Evolutionary conservation across 495 filamentous ascomycete genomes (phyloP).

Genomic region (Penicillium pulvis): DNA sequence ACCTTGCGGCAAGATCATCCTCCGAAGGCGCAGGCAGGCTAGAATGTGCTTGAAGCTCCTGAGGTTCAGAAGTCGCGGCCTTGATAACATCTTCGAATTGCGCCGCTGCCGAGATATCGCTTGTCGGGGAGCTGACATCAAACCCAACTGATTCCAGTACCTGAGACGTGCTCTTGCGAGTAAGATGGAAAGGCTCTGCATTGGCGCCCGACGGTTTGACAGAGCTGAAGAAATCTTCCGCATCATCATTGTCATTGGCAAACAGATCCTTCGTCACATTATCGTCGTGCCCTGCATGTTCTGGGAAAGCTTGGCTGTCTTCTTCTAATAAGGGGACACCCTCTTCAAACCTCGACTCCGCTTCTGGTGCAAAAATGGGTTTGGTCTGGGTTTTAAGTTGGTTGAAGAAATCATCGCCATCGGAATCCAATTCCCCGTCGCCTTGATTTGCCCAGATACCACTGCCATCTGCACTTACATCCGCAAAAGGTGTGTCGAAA

Average conservation of each 20-base stretch:
- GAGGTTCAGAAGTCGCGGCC: constrained; percentile 25
- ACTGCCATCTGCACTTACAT: background rate
- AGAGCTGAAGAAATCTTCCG: constrained; percentile 42
- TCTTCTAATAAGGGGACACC: constrained; percentile 47
- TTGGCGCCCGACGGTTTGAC: constrained; percentile 5
- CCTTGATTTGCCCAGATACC: constrained; percentile 27
- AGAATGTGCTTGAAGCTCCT: constrained; percentile 15
- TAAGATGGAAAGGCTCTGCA: constrained; percentile 29
- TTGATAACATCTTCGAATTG: constrained; percentile 35
- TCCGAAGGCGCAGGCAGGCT: constrained; percentile 37
- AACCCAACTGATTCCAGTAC: constrained; percentile 39
- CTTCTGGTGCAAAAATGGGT: constrained; percentile 47
- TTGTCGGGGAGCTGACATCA: constrained; percentile 30
- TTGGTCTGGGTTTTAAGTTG: constrained; percentile 53
- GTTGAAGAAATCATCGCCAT: constrained; percentile 50
- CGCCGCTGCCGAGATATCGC: constrained; percentile 37
- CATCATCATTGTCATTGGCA: constrained; percentile 39
- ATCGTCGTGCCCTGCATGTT: constrained; percentile 17
- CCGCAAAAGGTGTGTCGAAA: background rate
- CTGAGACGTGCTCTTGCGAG: constrained; percentile 48
- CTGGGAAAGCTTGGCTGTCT: constrained; percentile 21
- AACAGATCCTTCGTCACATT: constrained; percentile 34
- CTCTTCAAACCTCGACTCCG: constrained; percentile 51
- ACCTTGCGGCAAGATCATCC: constrained; percentile 74
- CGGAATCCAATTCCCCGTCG: constrained; percentile 39